These are phyloP conservation scores for Capsella bursapastoris DNA, from an alignment of 345 rosid species.

Conservation along the genomic window DNA sequence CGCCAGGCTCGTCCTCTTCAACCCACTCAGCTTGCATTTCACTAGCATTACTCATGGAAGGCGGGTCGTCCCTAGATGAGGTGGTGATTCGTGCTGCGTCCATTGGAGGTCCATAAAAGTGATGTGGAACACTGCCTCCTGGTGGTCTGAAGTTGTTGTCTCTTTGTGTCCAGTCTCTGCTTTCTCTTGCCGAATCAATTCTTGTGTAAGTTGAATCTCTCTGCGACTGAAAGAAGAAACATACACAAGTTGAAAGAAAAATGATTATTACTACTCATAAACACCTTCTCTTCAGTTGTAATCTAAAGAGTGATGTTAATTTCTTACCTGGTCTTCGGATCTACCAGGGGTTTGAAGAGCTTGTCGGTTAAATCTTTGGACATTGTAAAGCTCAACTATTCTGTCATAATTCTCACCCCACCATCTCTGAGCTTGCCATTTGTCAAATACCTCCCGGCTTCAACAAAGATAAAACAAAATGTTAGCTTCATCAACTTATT, in stretches of 20 bases:
- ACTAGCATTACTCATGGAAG: slow-evolving; percentile 91
- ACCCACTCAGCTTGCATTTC: slow-evolving; percentile 92
- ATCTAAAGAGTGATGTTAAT: neutral
- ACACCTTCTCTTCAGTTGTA: neutral
- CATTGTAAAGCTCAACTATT: slow-evolving; percentile 97
- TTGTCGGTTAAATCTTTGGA: slow-evolving; percentile 94
- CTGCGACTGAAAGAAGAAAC: slow-evolving; percentile 45
- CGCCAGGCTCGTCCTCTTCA: slow-evolving; percentile 97
- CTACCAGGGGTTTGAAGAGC: slow-evolving; percentile 88
- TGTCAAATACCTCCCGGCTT: slow-evolving; percentile 95
- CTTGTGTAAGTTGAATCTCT: slow-evolving; percentile 86
- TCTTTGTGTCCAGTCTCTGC: slow-evolving; percentile 76
- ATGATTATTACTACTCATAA: neutral
- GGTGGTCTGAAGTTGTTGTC: slow-evolving; percentile 48
- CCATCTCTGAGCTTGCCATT: slow-evolving; percentile 99
- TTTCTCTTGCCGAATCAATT: slow-evolving; percentile 69
- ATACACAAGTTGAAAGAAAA: neutral
- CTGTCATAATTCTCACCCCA: slow-evolving; percentile 98
- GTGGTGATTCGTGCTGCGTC: slow-evolving; percentile 80
- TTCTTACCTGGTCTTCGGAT: slow-evolving; percentile 82
- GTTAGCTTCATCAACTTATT: slow-evolving; percentile 25
- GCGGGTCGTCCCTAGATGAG: slow-evolving; percentile 79
- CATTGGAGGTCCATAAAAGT: slow-evolving; percentile 50
- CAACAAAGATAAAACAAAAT: slow-evolving; percentile 28
- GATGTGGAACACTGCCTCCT: slow-evolving; percentile 44